Conservation (phyloP, 768 basidiomycete species). For the Calvatia gigantea region DNA sequence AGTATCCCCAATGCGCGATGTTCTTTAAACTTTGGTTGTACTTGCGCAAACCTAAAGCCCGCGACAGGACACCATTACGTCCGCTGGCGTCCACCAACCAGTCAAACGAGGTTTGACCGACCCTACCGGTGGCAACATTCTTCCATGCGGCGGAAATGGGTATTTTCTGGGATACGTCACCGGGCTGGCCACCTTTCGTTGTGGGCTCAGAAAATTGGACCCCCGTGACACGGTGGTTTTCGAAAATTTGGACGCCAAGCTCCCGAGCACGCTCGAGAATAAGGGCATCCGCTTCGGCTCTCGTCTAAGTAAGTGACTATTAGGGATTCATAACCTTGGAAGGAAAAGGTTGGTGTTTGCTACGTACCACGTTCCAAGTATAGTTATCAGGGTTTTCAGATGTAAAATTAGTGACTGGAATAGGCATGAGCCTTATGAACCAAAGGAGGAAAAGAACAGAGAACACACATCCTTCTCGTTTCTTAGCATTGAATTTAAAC, state of each 20-base stretch:
- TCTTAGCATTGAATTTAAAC: constrained; percentile 53
- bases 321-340: not conserved
- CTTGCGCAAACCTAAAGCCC: constrained; percentile 60
- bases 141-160: constrained; percentile 27
- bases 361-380: constrained; percentile 56
- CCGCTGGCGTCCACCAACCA: constrained; percentile 59
- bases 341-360: not conserved
- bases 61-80: constrained; percentile 51
- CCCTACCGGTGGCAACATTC: constrained; percentile 22
- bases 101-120: constrained; percentile 48
- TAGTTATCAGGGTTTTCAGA: constrained; percentile 41
- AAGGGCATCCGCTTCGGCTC: constrained; percentile 51
- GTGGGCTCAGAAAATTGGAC: constrained; percentile 40
- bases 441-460: not conserved
- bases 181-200: constrained; percentile 15
- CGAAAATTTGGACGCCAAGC: constrained; percentile 43
- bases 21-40: constrained; percentile 53
- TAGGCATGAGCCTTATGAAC: not conserved
- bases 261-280: constrained; percentile 48
- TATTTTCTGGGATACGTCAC: constrained; percentile 23
- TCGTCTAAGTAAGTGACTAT: constrained; percentile 28
- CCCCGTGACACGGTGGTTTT: constrained; percentile 40
- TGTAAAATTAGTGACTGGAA: constrained; percentile 55
- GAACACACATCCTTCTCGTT: constrained; percentile 54
- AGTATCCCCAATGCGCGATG: constrained; percentile 60